Evolutionary conservation across 179 eudicot species (phyloP), one percentile per base, ranked within the genome.

Genomic region (Dionaea muscipula): DNA sequence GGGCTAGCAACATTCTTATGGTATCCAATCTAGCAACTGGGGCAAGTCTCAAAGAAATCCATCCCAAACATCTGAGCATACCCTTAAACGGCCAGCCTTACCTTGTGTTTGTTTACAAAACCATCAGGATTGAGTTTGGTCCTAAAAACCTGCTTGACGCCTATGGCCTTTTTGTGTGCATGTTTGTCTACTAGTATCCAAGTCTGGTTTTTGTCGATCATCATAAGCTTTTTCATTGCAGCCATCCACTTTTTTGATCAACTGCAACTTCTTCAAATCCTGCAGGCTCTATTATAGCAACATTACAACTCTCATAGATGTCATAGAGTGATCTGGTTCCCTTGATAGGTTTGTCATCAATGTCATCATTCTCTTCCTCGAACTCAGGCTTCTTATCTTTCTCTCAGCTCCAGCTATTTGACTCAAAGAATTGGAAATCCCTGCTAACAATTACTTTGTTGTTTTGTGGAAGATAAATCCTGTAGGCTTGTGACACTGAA

Each of bases 251-350:
- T 3, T 31, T 58, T 10, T 41, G 26, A 52, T 57, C 45, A 3
- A 15, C 26, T 8, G n/a, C 18, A 5, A 53, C 64, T 21, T 65
- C 69, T 44, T 52, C 25, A 53, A 16, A 62, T 12, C 13, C 25
- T 43, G 20, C 35, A 26, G 66, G 66, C 21, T 62, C 59, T 13
- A 20, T 7, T 27, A 64, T 21, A 19, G 55, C 61, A 4, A 63
- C 21, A 38, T 53, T 66, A 28, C 60, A 58, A 23, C 59, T 66
- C 37, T 52, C 20, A 59, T 66, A 66, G 1, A 66, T 53, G 9
- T 59, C 35, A 31, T 38, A 41, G 64, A 65, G 45, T 25, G 52
- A 44, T 26, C 64, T 58, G 8, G 59, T 58, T 7, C 60, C 55
- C 21, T 47, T 40, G 5, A 31, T 24, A 2, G 64, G 64, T 4